Evolutionary conservation across 805 yeast genomes (phyloP), one percentile per base, ranked within the genome.

Genomic region (Myxozyma udenii): DNA sequence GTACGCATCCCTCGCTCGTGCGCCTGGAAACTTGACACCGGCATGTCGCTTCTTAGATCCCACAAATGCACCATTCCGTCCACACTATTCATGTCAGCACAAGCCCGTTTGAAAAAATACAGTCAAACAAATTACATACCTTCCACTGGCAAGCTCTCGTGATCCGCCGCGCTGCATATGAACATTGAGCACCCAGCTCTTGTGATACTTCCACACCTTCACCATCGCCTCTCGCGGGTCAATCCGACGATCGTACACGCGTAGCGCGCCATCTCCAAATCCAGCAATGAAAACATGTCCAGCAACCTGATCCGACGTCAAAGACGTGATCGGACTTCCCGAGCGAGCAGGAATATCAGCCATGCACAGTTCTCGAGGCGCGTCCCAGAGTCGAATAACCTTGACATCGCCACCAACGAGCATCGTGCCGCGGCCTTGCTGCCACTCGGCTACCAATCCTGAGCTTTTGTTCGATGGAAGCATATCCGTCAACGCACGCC

Each of bases 101-200:
- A 18, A 18, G 9, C 14, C 21, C 19, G 18, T 25, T 36, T 32
- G 22, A 21, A 14, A 3, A 25, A 22, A 24, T 22, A 7, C 9
- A 25, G 7, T 2, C 23, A 28, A 5, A 12, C 2, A 28, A 39
- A 32, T 3, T 5, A 77, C 49, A 14, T 40, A 52, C 56, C 68
- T 60, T 0, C 95, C 98, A 57, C 91, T 82, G 2, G 85, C 84
- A 41, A 93, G 75, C 65, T 93, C 98, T 50, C 98, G 76, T 62
- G 81, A 80, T 0, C 98, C 98, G 35, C 98, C 98, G 62, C 98
- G 77, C 72, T 93, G 98, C 95, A 93, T 85, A 63, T 87, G 95
- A 7, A 90, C 82, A 60, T 85, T 87, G 41, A 82, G 74, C 39
- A 91, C 80, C 62, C 87, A 77, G 2, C 76, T 66, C 40, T 81